phyloP scores from a whole-genome alignment of 2,329 filamentous ascomycete genomes.

The Daldinia sp. region DNA sequence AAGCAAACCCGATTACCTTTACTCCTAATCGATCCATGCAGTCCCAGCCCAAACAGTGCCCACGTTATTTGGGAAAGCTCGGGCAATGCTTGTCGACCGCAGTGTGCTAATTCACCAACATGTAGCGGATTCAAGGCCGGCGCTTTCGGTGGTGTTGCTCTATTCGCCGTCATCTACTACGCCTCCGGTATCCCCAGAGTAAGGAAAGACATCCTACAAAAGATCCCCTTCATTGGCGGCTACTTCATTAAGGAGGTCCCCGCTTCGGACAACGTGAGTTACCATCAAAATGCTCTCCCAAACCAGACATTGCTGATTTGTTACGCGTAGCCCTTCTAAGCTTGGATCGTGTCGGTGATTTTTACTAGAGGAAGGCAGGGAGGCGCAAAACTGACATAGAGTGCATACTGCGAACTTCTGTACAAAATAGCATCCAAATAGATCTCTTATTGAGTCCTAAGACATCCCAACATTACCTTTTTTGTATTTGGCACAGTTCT shows the following conservation, averaged over 20 bases:
- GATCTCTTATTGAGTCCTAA: conserved; percentile 35
- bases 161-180: conserved; percentile 66
- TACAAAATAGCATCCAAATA: conserved; percentile 43
- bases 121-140: conserved; percentile 60
- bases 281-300: not conserved
- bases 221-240: conserved; percentile 61
- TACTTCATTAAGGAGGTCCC: conserved; percentile 63
- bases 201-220: conserved; percentile 67
- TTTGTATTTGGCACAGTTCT: conserved; percentile 16
- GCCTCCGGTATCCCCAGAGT: conserved; percentile 69
- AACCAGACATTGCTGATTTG: not conserved
- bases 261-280: conserved; percentile 69
- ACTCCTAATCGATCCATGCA: not conserved
- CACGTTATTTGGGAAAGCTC: not conserved
- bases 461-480: not conserved
- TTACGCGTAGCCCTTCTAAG: conserved; percentile 42
- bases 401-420: conserved; percentile 39
- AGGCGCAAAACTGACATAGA: conserved; percentile 35
- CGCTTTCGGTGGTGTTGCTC: conserved; percentile 65
- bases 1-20: conserved; percentile 49
- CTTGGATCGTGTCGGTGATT: not conserved
- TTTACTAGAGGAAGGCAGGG: conserved; percentile 17
- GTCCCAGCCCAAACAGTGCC: not conserved
- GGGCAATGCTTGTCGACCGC: not conserved
- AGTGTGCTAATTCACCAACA: conserved; percentile 4